Evolutionary conservation across 2,329 filamentous ascomycete species (phyloP), one percentile per base, ranked within the genome.

Genomic region (Clonostachys rhizophaga): DNA sequence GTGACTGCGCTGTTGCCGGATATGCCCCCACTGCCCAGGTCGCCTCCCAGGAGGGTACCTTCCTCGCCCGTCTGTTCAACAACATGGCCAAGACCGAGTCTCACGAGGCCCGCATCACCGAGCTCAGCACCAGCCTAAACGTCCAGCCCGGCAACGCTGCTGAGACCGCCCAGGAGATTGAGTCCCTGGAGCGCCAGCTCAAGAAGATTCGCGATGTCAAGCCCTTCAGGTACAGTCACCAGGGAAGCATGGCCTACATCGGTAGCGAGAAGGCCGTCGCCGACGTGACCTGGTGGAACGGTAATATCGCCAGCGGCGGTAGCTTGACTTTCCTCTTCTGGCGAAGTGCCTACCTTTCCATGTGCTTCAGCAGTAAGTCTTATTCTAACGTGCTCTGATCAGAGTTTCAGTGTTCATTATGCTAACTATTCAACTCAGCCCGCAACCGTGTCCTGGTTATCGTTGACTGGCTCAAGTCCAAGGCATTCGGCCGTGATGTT

Each of bases 21-120:
- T 99, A 99, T 66, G 94, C 94, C 33, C 94, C 94, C 35, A 99
- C 94, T 9, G 94, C 94, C 33, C 94, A 99, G 76, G 94, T 99
- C 42, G 94, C 94, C 48, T 83, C 88, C 10, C 94, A 99, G 73
- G 94, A 99, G 72, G 94, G 94, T 63, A 85, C 83, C 62, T 99
- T 97, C 83, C 81, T 99, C 36, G 94, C 91, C 39, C 85, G 89
- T 53, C 83, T 99, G 51, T 96, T 99, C 79, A 99, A 99, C 79
- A 95, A 94, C 70, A 96, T 97, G 89, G 94, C 91, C 66, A 95
- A 91, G 81, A 95, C 90, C 3, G 86, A 95, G 61, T 74, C 78
- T 44, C 83, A 96, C 53, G 91, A 97, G 75, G 58, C 68, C 35
- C 81, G 91, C 62, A 81, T 99, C 48, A 75, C 80, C 52, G 72